A percentile compares a stretch with the other conserved stretches of the same genome.
These are phyloP conservation scores for Sarocladium brachiariae DNA, from an alignment of 2,329 filamentous ascomycete species.

Conservation along the genomic window DNA sequence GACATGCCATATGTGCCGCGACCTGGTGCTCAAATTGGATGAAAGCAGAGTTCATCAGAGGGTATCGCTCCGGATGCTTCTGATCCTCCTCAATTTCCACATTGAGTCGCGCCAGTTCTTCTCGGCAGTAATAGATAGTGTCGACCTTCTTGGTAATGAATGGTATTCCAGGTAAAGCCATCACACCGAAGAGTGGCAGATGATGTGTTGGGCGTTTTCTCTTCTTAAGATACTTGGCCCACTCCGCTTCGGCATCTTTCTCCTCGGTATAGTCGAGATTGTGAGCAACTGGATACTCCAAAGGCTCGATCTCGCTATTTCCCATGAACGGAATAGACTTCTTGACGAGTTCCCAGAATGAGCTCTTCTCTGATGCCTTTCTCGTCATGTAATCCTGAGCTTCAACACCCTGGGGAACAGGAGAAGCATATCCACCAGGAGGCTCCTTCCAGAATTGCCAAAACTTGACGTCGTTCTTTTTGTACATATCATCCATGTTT, in stretches of 20 bases:
- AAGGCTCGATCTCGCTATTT: conserved; percentile 30
- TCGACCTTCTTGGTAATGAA: conserved; percentile 86
- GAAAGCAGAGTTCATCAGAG: conserved; percentile 92
- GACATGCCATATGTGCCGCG: conserved; percentile 96
- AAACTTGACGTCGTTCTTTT: conserved; percentile 40
- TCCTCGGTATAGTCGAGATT: conserved; percentile 52
- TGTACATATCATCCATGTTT: conserved; percentile 43
- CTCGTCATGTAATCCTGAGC: conserved; percentile 26
- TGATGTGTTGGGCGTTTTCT: conserved; percentile 82
- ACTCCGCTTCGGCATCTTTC: conserved; percentile 59
- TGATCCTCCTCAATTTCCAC: conserved; percentile 90
- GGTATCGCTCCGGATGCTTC: conserved; percentile 74
- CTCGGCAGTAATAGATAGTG: conserved; percentile 85
- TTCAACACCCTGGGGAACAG: conserved; percentile 51
- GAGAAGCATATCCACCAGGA: conserved; percentile 52
- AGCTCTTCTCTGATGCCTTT: conserved; percentile 35
- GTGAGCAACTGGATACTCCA: conserved; percentile 57
- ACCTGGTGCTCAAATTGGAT: conserved; percentile 98
- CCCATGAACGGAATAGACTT: conserved; percentile 42
- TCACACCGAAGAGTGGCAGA: conserved; percentile 53
- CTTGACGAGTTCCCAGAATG: conserved; percentile 45
- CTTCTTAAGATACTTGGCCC: conserved; percentile 75
- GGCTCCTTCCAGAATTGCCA: conserved; percentile 62
- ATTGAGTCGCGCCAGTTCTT: conserved; percentile 80
- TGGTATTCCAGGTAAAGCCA: conserved; percentile 74